Percentiles rank a stretch among this genome's conserved stretches.
phyloP scores from a whole-genome alignment of 805 yeast genomes.

The Cephaloascus albidus region DNA sequence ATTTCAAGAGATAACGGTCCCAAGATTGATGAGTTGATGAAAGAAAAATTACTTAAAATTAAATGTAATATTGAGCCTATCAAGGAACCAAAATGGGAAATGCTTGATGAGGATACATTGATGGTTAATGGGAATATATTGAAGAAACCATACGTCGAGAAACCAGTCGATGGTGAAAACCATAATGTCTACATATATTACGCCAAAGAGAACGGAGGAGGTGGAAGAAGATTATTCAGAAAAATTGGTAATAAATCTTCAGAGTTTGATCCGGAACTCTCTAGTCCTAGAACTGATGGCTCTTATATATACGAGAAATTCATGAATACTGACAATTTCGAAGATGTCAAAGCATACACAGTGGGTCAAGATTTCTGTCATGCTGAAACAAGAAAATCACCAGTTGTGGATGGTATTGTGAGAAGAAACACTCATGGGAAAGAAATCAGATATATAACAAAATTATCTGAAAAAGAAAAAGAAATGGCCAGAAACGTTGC shows the following conservation, averaged over 20 bases:
- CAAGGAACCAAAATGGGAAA: conserved; percentile 72
- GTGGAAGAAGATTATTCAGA: conserved; percentile 89
- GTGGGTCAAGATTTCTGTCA: conserved; percentile 89
- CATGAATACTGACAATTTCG: conserved; percentile 97
- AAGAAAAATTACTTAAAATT: conserved; percentile 45
- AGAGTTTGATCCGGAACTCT: conserved; percentile 81
- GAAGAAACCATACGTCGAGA: conserved; percentile 91
- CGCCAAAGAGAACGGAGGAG: conserved; percentile 86
- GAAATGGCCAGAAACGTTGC: conserved; percentile 75
- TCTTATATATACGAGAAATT: conserved; percentile 88
- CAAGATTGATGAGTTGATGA: conserved; percentile 59
- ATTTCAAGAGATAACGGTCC: conserved; percentile 98
- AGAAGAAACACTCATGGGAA: conserved; percentile 96
- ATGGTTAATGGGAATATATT: conserved; percentile 64
- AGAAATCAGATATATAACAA: conserved; percentile 86
- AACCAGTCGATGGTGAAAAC: conserved; percentile 98
- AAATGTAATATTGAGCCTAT: conserved; percentile 43
- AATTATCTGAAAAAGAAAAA: conserved; percentile 65
- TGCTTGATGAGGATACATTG: conserved; percentile 82
- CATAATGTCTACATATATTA: conserved; percentile 94
- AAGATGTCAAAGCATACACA: conserved; percentile 97
- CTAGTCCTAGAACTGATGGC: conserved; percentile 76
- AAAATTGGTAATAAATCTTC: conserved; percentile 96
- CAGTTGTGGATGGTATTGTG: conserved; percentile 98
- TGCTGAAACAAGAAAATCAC: conserved; percentile 97